These are phyloP conservation scores for Arthrobotrys pseudoclavata DNA, from an alignment of 2,329 filamentous ascomycete species.

Conservation along the genomic window DNA sequence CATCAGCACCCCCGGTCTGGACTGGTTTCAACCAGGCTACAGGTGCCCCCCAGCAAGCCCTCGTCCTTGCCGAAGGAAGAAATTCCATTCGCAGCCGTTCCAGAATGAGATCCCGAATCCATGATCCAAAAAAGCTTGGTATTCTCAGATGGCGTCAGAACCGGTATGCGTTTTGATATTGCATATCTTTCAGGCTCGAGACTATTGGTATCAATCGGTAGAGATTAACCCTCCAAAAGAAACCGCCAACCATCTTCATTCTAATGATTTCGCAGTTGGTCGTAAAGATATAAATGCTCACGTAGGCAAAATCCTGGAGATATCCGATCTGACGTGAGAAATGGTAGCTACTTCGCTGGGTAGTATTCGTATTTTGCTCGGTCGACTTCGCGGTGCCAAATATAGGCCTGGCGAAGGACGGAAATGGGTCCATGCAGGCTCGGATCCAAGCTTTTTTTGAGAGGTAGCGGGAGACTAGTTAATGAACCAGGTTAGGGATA, in stretches of 20 bases:
- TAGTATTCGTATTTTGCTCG: conserved; percentile 4
- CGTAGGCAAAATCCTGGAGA: conserved; percentile 4
- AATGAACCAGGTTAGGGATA: background rate
- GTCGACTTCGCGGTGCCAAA: conserved; percentile 8
- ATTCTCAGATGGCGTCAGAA: conserved; percentile 16
- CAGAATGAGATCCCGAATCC: conserved; percentile 2
- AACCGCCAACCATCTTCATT: background rate
- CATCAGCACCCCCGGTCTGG: conserved; percentile 26
- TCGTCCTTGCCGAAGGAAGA: conserved; percentile 26
- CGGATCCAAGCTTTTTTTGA: conserved; percentile 15
- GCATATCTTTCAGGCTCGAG: background rate
- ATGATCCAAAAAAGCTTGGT: conserved; percentile 38
- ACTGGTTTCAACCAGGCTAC: conserved; percentile 13
- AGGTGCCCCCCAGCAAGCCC: background rate
- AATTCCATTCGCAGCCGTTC: conserved; percentile 20
- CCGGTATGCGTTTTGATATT: background rate
- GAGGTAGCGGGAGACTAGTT: background rate
- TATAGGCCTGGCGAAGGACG: conserved; percentile 29
- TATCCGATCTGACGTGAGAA: conserved; percentile 14
- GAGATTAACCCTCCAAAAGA: no score
- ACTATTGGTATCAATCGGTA: background rate
- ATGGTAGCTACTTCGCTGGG: background rate
- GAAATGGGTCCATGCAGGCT: conserved; percentile 20
- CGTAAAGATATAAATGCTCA: background rate
- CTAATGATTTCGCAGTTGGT: background rate